Evolutionary conservation across 2,329 filamentous ascomycete species (phyloP).

Genomic region (Xylaria digitata): DNA sequence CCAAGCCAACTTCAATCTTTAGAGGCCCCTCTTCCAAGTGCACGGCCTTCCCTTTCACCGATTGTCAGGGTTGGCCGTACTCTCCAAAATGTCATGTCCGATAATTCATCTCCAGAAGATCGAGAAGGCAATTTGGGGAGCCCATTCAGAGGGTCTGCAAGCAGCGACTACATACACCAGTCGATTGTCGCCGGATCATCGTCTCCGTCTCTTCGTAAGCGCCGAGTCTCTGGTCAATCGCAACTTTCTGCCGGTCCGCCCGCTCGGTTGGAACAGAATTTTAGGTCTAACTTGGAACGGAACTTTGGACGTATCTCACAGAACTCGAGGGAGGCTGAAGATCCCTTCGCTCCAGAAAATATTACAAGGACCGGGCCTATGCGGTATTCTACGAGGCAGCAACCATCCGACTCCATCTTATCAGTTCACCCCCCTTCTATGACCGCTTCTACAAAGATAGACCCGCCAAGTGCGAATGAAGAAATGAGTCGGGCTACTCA

Average conservation of each 20-base stretch:
- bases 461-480: slow-evolving; percentile 36
- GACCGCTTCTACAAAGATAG: slow-evolving; percentile 39
- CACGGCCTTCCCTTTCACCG: slow-evolving; percentile 59
- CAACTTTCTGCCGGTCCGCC: slow-evolving; percentile 36
- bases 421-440: slow-evolving; percentile 26
- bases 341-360: slow-evolving; percentile 39
- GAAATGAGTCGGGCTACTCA: slow-evolving; percentile 36
- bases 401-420: slow-evolving; percentile 14
- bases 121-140: slow-evolving; percentile 65
- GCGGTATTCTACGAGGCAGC: slow-evolving; percentile 23
- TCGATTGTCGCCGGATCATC: slow-evolving; percentile 45
- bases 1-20: slow-evolving; percentile 39
- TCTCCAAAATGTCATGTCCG: slow-evolving; percentile 68
- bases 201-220: slow-evolving; percentile 38
- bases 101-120: slow-evolving; percentile 66
- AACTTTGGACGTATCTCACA: slow-evolving; percentile 33
- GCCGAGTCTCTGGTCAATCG: slow-evolving; percentile 30
- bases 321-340: slow-evolving; percentile 32
- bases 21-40: slow-evolving; percentile 39
- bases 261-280: slow-evolving; percentile 39
- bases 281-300: slow-evolving; percentile 39
- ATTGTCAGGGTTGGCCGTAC: slow-evolving; percentile 68
- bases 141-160: slow-evolving; percentile 61
- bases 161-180: slow-evolving; percentile 46
- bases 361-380: slow-evolving; percentile 34